phyloP scores from a whole-genome alignment of 2,329 filamentous ascomycete species.

The Ceratocystis smalleyi region DNA sequence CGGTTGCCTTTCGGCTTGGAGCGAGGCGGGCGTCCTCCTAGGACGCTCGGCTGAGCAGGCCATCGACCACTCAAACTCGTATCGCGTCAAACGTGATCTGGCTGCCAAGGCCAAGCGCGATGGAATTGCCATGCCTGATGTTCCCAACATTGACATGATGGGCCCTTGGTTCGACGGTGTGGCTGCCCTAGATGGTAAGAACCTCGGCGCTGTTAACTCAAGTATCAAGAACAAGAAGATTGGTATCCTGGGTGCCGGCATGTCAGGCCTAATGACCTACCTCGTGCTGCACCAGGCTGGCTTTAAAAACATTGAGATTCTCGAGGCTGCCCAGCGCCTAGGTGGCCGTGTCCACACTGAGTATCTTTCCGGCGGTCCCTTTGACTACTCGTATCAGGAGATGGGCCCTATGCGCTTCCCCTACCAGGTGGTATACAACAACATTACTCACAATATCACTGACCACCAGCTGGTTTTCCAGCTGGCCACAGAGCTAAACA shows the following conservation, averaged over 20 bases:
- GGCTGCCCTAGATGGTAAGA: constrained; percentile 37
- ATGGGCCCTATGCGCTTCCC: constrained; percentile 53
- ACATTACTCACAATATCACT: constrained; percentile 41
- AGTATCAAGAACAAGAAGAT: constrained; percentile 42
- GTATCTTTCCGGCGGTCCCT: constrained; percentile 44
- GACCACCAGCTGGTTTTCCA: constrained; percentile 52
- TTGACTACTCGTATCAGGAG: constrained; percentile 52
- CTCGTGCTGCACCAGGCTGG: constrained; percentile 36
- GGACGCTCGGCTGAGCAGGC: constrained; percentile 22
- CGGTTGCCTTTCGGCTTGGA: constrained; percentile 30
- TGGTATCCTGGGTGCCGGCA: constrained; percentile 50
- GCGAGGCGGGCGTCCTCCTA: constrained; percentile 20
- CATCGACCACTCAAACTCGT: constrained; percentile 17
- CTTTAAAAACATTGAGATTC: constrained; percentile 44
- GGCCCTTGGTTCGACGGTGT: constrained; percentile 52
- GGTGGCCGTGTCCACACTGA: constrained; percentile 49
- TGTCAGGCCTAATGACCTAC: constrained; percentile 47
- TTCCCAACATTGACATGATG: constrained; percentile 22
- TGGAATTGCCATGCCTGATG: constrained; percentile 34
- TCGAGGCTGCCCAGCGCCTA: constrained; percentile 44
- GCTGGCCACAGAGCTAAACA: constrained; percentile 43
- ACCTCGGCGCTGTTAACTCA: constrained; percentile 29
- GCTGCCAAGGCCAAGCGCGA: constrained; percentile 20
- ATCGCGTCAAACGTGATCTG: constrained; percentile 3
- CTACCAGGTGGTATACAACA: constrained; percentile 35